These are phyloP conservation scores for Daphne laureola DNA, from an alignment of 441 rosid genomes.

Conservation along the genomic window DNA sequence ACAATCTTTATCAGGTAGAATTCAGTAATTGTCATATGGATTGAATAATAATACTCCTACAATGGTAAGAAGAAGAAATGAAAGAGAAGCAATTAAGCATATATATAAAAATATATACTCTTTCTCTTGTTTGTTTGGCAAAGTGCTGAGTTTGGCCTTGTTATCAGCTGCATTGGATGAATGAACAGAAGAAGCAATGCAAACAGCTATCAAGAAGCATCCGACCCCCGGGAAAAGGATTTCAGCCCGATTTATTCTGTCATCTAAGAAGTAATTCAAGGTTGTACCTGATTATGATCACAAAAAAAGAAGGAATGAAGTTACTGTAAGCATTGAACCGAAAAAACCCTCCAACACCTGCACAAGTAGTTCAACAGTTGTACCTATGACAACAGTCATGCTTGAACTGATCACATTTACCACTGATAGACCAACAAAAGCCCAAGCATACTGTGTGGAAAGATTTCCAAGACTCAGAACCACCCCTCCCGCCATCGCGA, in stretches of 20 bases:
- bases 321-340: background rate
- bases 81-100: no score
- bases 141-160: conserved; percentile 39
- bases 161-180: conserved; percentile 66
- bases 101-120: conserved; percentile 18
- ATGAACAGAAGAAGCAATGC: conserved; percentile 82
- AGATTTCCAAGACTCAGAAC: conserved; percentile 74
- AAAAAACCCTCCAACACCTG: background rate
- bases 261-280: conserved; percentile 73
- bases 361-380: background rate
- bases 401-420: conserved; percentile 69
- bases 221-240: conserved; percentile 77
- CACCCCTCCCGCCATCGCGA: conserved; percentile 74
- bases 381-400: conserved; percentile 79
- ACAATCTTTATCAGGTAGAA: no score
- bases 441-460: conserved; percentile 71
- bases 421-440: conserved; percentile 79
- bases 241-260: conserved; percentile 67
- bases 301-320: background rate
- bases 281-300: conserved; percentile 50
- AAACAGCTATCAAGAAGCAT: conserved; percentile 72
- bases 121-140: conserved; percentile 20
- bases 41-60: no score
- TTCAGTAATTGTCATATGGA: no score
- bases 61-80: no score